Conservation (phyloP, 164 flowering plant genomes). For the Magnolia kwangsiensis region DNA sequence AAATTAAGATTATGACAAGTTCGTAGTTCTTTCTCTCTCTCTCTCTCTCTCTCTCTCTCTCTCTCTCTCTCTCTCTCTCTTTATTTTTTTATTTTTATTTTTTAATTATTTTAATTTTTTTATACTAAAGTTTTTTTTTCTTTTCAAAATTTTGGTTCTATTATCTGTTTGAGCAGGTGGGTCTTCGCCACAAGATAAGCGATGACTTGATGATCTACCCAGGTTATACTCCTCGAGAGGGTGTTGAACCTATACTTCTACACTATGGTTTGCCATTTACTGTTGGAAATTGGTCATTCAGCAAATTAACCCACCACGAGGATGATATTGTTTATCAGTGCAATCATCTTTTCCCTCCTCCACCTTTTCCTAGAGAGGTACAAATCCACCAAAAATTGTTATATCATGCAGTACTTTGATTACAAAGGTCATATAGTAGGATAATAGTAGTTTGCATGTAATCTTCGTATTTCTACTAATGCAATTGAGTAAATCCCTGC, state of each 20-base stretch:
- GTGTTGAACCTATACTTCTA: constrained; percentile 83
- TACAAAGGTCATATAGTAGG: background rate
- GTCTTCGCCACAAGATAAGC: constrained; percentile 85
- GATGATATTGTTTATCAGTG: constrained; percentile 87
- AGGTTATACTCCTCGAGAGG: constrained; percentile 73
- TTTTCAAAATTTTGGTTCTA: background rate
- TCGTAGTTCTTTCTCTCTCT: background rate
- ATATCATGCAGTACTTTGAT: background rate
- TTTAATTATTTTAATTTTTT: too few species aligned
- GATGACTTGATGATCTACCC: constrained; percentile 96
- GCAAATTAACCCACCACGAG: constrained; percentile 83
- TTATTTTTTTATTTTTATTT: too few species aligned
- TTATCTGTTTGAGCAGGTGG: constrained; percentile 56
- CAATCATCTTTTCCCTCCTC: constrained; percentile 83
- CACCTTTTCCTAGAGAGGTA: constrained; percentile 98
- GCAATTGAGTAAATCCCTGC: too few species aligned
- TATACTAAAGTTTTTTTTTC: background rate
- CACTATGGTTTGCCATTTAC: constrained; percentile 89
- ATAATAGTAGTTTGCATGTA: background rate
- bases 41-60: background rate
- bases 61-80: too few species aligned
- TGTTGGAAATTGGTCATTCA: constrained; percentile 97
- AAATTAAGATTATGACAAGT: background rate
- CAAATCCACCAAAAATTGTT: background rate
- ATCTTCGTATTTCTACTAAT: background rate